Conservation (phyloP, 208 protist genomes). For the Naegleria lovaniensis region DNA sequence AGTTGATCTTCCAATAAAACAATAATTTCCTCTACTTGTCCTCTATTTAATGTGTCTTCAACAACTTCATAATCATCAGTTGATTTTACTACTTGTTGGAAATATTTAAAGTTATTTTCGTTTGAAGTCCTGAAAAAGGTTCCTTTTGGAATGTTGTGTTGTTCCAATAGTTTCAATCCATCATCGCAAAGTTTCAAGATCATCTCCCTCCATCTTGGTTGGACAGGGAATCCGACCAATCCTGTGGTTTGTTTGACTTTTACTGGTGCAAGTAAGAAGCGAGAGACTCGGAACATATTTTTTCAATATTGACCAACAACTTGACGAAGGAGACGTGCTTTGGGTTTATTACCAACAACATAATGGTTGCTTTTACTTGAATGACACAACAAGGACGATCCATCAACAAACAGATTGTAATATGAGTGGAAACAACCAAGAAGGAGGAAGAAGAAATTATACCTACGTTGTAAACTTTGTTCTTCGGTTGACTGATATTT, state of each 20-base stretch:
- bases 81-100: neutral
- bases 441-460: too few species aligned
- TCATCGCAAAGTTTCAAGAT: constrained; percentile 7
- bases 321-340: too few species aligned
- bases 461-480: too few species aligned
- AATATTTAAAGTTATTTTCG: constrained; percentile 21
- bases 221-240: neutral
- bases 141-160: neutral
- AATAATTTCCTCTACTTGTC: constrained; percentile 23
- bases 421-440: too few species aligned
- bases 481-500: neutral
- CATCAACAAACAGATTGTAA: too few species aligned
- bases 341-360: too few species aligned
- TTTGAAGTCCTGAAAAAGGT: neutral
- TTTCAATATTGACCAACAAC: too few species aligned
- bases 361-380: too few species aligned
- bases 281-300: neutral
- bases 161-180: neutral
- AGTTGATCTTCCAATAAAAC: constrained; percentile 11
- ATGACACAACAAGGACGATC: too few species aligned
- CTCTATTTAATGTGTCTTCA: constrained; percentile 8
- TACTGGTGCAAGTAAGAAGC: neutral
- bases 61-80: constrained; percentile 22
- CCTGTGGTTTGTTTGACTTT: neutral
- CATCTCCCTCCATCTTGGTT: constrained; percentile 20